phyloP scores from a whole-genome alignment of 2,329 filamentous ascomycete genomes.

The Colletotrichum viniferum region DNA sequence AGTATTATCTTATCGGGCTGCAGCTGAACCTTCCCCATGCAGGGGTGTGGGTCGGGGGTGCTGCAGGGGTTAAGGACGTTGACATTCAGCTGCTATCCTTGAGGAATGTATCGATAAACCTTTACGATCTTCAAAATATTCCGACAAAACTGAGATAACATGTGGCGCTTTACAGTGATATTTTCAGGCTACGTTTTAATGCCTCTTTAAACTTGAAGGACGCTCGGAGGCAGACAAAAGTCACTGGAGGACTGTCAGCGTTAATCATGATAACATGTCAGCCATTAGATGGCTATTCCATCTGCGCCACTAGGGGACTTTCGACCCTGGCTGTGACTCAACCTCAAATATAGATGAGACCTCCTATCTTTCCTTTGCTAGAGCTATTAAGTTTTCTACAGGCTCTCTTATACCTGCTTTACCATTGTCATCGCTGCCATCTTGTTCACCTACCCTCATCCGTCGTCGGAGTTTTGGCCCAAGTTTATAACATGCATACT shows the following conservation, averaged over 20 bases:
- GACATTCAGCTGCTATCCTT: not conserved
- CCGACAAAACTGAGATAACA: accelerated
- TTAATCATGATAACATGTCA: not conserved
- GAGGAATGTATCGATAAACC: not conserved
- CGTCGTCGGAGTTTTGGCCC: not conserved
- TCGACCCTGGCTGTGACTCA: not conserved
- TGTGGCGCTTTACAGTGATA: not conserved
- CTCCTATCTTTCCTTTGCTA: not conserved
- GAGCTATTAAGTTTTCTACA: accelerated
- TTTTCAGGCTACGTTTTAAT: not conserved
- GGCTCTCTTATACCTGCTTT: not conserved
- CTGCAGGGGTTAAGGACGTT: not conserved
- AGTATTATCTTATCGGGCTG: constrained; percentile 17
- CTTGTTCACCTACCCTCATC: not conserved
- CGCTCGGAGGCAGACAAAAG: not conserved
- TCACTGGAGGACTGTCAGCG: not conserved
- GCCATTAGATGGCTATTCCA: not conserved
- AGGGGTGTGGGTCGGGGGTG: not conserved
- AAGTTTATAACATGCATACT: not conserved
- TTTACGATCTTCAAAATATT: not conserved
- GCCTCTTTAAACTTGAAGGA: not conserved
- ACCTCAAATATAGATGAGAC: not conserved
- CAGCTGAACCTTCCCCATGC: not conserved
- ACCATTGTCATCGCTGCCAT: not conserved
- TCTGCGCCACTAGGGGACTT: not conserved